Evolutionary conservation across 352 stramenopile species (phyloP).

Genomic region (Aphanomyces euteiches): DNA sequence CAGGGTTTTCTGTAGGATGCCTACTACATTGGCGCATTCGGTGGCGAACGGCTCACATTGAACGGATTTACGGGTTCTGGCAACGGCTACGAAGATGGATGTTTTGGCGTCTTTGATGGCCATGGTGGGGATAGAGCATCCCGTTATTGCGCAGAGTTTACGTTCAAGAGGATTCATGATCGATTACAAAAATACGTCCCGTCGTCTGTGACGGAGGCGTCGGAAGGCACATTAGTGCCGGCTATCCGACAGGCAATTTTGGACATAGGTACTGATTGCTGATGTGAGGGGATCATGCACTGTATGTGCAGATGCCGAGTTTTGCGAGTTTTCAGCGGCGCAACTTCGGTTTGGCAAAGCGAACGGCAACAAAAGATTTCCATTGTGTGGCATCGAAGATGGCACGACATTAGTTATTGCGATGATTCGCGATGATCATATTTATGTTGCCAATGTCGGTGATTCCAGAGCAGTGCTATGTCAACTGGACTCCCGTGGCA

Average conservation of each 20-base stretch:
- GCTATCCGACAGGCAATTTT: conserved; percentile 12
- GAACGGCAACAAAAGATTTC: background rate
- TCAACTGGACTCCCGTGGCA: conserved; percentile 36
- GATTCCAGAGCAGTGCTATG: conserved; percentile 73
- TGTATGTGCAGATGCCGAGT: conserved; percentile 16
- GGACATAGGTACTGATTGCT: conserved; percentile 11
- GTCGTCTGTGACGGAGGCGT: background rate
- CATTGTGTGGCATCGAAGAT: conserved; percentile 57
- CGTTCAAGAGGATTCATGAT: conserved; percentile 62
- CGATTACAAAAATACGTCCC: conserved; percentile 46
- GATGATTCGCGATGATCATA: conserved; percentile 58
- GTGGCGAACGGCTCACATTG: conserved; percentile 57
- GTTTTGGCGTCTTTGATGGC: conserved; percentile 81
- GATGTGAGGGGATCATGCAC: background rate
- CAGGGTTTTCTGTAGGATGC: conserved; percentile 46
- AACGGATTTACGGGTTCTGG: conserved; percentile 56
- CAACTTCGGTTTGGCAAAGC: background rate
- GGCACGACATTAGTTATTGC: conserved; percentile 73
- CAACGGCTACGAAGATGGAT: conserved; percentile 42
- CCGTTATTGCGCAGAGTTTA: conserved; percentile 68
- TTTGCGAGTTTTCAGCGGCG: conserved; percentile 10
- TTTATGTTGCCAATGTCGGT: conserved; percentile 79
- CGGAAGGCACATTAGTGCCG: background rate
- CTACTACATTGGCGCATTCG: conserved; percentile 73
- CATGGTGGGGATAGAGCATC: conserved; percentile 75